These are phyloP conservation scores for Cyclocybe cylindracea DNA, from an alignment of 768 basidiomycete species.

Conservation along the genomic window DNA sequence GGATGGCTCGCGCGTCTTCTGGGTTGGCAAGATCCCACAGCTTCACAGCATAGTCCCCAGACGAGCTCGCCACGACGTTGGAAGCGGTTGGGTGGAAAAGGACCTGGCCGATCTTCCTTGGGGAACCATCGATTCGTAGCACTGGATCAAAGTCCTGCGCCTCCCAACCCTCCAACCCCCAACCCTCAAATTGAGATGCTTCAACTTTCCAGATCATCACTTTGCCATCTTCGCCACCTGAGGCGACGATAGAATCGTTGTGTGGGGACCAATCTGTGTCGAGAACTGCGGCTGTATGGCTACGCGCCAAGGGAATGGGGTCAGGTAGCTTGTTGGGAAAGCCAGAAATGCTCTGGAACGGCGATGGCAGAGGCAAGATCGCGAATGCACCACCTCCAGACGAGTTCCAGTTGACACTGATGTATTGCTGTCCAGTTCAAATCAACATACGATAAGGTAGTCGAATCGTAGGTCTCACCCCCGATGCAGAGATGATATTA, in stretches of 20 bases:
- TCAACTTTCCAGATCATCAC: slow-evolving; percentile 90
- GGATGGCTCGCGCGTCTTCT: slow-evolving; percentile 58
- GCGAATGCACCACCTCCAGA: slow-evolving; percentile 94
- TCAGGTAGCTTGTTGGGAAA: slow-evolving; percentile 87
- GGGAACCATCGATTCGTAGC: slow-evolving; percentile 73
- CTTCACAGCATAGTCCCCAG: slow-evolving; percentile 85
- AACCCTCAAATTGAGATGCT: slow-evolving; percentile 68
- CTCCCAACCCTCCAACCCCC: slow-evolving; percentile 83
- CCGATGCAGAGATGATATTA: slow-evolving; percentile 85
- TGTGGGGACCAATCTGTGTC: slow-evolving; percentile 98
- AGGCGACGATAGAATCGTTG: slow-evolving; percentile 88
- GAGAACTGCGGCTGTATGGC: slow-evolving; percentile 80
- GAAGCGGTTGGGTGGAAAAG: slow-evolving; percentile 90
- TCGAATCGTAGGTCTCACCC: slow-evolving; percentile 44
- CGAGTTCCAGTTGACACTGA: slow-evolving; percentile 93
- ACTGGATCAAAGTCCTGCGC: slow-evolving; percentile 86
- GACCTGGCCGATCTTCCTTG: slow-evolving; percentile 92
- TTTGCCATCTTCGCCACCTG: slow-evolving; percentile 93
- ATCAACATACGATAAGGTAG: background rate
- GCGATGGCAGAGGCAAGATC: slow-evolving; percentile 85
- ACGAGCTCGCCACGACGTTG: slow-evolving; percentile 79
- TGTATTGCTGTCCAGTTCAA: slow-evolving; percentile 56
- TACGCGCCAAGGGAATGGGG: slow-evolving; percentile 87
- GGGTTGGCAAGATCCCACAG: slow-evolving; percentile 88
- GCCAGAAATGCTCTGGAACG: slow-evolving; percentile 51